phyloP scores from a whole-genome alignment of 345 rosid species.

The Rhizophora mangle region DNA sequence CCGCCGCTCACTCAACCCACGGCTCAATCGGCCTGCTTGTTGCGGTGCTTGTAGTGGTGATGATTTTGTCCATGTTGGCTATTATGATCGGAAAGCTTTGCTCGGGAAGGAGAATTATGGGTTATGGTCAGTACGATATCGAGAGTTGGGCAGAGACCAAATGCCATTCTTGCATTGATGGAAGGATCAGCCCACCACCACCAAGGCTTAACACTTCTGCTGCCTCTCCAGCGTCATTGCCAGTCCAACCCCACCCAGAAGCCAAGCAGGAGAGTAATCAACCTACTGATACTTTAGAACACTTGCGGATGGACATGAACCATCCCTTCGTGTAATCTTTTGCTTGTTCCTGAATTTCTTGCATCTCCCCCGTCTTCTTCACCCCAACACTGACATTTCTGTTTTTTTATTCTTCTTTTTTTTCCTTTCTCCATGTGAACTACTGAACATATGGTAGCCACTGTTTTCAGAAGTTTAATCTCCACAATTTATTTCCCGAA shows the following conservation, averaged over 20 bases:
- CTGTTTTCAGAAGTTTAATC: too few relatives aligned
- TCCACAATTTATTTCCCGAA: too few relatives aligned
- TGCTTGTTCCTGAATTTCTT: too few relatives aligned
- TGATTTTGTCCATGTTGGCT: constrained; percentile 43
- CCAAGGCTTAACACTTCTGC: constrained; percentile 14
- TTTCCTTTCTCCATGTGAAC: background rate
- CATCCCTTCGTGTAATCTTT: too few relatives aligned
- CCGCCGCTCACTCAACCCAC: constrained; percentile 28
- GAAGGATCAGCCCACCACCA: constrained; percentile 42
- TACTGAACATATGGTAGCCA: background rate
- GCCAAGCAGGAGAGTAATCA: constrained; percentile 27
- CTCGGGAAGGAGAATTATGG: constrained; percentile 58
- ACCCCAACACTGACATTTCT: background rate
- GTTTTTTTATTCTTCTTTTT: background rate
- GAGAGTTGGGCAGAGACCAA: constrained; percentile 72
- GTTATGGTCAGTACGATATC: constrained; percentile 56
- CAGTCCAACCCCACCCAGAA: constrained; percentile 31
- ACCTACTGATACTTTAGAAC: constrained; percentile 11
- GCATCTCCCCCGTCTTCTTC: too few relatives aligned
- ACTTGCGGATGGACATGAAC: too few relatives aligned
- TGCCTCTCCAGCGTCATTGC: constrained; percentile 15
- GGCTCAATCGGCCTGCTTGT: constrained; percentile 51
- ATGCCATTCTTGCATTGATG: constrained; percentile 73
- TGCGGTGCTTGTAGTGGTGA: constrained; percentile 48
- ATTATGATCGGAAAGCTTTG: constrained; percentile 66